Evolutionary conservation across 345 rosid genomes (phyloP).

Genomic region (Populus simonii): DNA sequence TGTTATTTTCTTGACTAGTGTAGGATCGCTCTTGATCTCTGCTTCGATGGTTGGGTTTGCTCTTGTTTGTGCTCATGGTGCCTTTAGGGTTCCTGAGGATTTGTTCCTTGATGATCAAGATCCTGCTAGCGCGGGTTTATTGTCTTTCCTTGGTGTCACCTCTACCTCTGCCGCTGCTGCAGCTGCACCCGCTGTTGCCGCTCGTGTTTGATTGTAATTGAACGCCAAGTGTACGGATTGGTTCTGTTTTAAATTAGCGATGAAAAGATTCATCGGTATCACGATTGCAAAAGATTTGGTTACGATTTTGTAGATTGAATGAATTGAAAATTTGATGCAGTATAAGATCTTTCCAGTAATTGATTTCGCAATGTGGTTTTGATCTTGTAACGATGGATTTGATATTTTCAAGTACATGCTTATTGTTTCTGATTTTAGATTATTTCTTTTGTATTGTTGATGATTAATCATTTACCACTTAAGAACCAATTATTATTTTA

Average conservation of each 20-base stretch:
- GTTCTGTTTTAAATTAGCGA: background rate
- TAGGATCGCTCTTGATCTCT: constrained; percentile 68
- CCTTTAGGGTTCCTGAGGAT: constrained; percentile 86
- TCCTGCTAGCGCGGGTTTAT: constrained; percentile 54
- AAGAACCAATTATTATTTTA: background rate
- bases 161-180: constrained; percentile 58
- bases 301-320: background rate
- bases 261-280: background rate
- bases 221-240: background rate
- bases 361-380: background rate
- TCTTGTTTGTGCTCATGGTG: constrained; percentile 72
- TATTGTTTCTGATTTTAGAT: background rate
- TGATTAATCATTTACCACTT: background rate
- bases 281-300: background rate
- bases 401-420: background rate
- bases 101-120: constrained; percentile 77
- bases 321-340: background rate
- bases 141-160: constrained; percentile 69
- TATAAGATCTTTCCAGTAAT: background rate
- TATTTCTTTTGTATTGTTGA: background rate
- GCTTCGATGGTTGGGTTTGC: constrained; percentile 66
- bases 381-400: background rate
- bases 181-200: constrained; percentile 47
- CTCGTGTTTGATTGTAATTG: constrained; percentile 42
- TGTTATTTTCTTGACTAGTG: constrained; percentile 74